Evolutionary conservation across 73 alveolate species (phyloP).

Genomic region (Paramecium sexaurelia): DNA sequence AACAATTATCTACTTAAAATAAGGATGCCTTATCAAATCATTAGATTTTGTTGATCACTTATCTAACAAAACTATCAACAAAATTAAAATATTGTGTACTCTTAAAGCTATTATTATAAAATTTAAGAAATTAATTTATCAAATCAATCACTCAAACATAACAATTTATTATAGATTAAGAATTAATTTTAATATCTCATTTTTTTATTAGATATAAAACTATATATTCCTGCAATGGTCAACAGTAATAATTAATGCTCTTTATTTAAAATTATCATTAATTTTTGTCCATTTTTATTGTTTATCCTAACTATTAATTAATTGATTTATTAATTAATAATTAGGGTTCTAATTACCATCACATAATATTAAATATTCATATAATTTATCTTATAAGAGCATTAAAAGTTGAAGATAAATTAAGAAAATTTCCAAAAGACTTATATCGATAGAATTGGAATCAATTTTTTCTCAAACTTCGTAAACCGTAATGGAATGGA

Average conservation of each 20-base stretch:
- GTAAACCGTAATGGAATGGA: no score
- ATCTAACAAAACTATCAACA: no score
- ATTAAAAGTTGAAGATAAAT: not conserved
- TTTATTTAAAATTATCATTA: no score
- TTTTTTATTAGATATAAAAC: not conserved
- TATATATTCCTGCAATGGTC: not conserved
- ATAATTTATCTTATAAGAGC: no score
- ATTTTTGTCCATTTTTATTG: no score
- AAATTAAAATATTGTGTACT: no score
- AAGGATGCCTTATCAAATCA: not conserved
- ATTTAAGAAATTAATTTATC: not conserved
- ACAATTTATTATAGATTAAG: not conserved
- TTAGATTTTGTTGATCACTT: not conserved
- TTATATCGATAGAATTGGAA: constrained; percentile 3
- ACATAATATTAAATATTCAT: no score
- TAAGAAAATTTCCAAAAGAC: not conserved
- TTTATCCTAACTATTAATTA: no score
- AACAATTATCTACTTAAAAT: not conserved
- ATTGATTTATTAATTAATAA: no score
- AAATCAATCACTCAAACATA: no score
- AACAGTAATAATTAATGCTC: not conserved
- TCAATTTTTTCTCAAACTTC: no score
- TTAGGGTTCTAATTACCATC: no score
- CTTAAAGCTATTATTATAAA: not conserved
- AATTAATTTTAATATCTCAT: not conserved